These are phyloP conservation scores for Diplodia scrobiculata DNA, from an alignment of 2,329 filamentous ascomycete genomes.

Conservation along the genomic window DNA sequence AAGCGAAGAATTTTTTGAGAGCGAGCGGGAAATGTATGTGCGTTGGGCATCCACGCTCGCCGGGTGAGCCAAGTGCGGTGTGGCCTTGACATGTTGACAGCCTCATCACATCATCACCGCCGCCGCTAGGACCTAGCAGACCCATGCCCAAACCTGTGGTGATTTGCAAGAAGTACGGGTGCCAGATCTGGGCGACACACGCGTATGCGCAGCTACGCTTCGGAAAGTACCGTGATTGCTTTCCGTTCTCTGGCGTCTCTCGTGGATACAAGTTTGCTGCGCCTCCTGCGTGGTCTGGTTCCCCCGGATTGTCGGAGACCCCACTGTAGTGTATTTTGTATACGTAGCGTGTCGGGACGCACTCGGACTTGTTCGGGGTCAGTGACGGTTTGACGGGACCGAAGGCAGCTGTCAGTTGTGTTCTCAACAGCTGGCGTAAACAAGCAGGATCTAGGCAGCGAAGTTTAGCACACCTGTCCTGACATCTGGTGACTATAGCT, in stretches of 20 bases:
- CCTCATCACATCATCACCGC: background rate
- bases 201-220: background rate
- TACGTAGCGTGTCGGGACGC: background rate
- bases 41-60: background rate
- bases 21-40: background rate
- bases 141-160: background rate
- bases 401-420: background rate
- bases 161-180: background rate
- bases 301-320: background rate
- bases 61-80: background rate
- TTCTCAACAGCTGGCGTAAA: background rate
- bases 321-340: background rate
- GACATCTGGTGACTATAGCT: background rate
- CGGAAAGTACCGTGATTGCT: background rate
- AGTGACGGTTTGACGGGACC: background rate
- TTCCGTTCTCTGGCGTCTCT: background rate
- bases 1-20: background rate
- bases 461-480: background rate
- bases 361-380: background rate
- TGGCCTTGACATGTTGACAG: background rate
- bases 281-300: background rate
- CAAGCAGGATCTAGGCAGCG: background rate
- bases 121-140: background rate
- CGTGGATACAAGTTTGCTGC: background rate
- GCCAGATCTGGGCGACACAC: background rate